Evolutionary conservation across 192 early-diverging fungal genomes (phyloP).

Genomic region (Coemansia umbellata): DNA sequence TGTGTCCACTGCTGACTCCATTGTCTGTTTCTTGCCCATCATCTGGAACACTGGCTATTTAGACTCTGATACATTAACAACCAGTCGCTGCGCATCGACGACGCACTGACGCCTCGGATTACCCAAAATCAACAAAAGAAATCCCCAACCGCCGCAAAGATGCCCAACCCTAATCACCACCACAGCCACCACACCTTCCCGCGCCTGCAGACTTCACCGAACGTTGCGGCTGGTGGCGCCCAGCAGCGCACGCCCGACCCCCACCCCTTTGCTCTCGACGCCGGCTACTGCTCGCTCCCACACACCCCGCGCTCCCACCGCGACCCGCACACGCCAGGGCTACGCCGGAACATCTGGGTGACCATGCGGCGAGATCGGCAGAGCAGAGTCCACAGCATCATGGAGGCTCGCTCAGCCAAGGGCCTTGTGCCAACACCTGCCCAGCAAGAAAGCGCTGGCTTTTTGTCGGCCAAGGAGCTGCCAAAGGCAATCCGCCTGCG

Average conservation of each 20-base stretch:
- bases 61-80: too few relatives aligned
- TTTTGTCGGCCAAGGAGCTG: constrained; percentile 18
- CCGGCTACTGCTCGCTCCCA: constrained; percentile 26
- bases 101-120: too few relatives aligned
- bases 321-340: constrained; percentile 3
- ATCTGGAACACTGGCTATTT: too few relatives aligned
- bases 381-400: constrained; percentile 19
- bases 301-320: constrained; percentile 22
- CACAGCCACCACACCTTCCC: constrained; percentile 25
- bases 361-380: constrained; percentile 34
- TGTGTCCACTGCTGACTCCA: too few relatives aligned
- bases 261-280: constrained; percentile 12
- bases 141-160: neutral
- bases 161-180: constrained; percentile 20
- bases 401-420: constrained; percentile 14
- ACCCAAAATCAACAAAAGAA: too few relatives aligned
- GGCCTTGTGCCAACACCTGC: neutral
- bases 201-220: constrained; percentile 33
- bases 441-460: neutral
- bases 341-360: constrained; percentile 24
- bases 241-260: neutral
- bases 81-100: too few relatives aligned
- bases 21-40: too few relatives aligned
- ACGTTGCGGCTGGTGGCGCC: neutral
- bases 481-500: constrained; percentile 23